These are phyloP conservation scores for Flaveria floridana DNA, from an alignment of 140 eudicot species.

Conservation along the genomic window DNA sequence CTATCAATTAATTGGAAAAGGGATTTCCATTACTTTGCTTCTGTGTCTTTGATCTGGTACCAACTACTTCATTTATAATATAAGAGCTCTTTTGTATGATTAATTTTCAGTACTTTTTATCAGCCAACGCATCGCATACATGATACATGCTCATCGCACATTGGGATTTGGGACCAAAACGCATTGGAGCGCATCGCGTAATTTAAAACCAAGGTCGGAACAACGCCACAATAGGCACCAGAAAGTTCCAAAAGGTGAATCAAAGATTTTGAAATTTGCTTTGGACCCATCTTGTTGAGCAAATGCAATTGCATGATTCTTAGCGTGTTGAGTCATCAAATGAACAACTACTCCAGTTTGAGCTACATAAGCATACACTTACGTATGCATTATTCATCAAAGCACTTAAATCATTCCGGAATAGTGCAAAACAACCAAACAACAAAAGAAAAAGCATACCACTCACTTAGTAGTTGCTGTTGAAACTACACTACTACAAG, in stretches of 20 bases:
- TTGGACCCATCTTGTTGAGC: neutral
- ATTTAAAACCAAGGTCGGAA: neutral
- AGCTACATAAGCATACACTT: slow-evolving; percentile 39
- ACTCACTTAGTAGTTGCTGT: slow-evolving; percentile 9
- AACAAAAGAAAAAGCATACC: slow-evolving; percentile 30
- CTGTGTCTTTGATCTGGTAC: no score
- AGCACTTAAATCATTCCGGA: neutral
- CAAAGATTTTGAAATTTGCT: neutral
- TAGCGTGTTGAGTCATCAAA: slow-evolving; percentile 22
- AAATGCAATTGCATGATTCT: neutral
- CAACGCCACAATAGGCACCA: neutral
- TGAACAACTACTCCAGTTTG: slow-evolving; percentile 33
- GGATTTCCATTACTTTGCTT: no score
- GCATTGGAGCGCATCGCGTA: neutral
- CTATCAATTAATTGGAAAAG: no score
- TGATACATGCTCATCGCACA: no score
- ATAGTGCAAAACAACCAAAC: neutral
- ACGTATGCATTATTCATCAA: neutral
- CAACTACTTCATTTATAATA: no score
- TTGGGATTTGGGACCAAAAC: neutral
- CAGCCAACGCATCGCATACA: no score
- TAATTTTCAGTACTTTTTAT: no score
- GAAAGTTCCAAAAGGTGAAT: neutral
- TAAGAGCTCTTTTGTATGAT: no score
- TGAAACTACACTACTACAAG: neutral